A percentile compares a stretch with the other conserved stretches of the same genome.
These are phyloP conservation scores for Teunomyces kruisii DNA, from an alignment of 805 yeast genomes.

Conservation along the genomic window DNA sequence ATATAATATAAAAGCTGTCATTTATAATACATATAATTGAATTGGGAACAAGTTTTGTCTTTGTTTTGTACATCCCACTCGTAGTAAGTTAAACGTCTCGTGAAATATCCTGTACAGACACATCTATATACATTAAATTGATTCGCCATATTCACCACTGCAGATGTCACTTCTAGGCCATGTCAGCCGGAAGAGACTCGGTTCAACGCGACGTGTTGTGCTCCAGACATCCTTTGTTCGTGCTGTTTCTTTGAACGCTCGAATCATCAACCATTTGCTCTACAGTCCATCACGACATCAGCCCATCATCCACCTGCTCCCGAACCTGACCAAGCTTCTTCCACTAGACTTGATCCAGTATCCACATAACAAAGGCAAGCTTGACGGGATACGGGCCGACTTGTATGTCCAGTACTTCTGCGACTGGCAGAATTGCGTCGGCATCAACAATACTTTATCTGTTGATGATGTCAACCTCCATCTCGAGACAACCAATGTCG, in stretches of 20 bases:
- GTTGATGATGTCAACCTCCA: neutral
- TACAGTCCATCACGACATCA: constrained; percentile 2
- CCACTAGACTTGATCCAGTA: constrained; percentile 3
- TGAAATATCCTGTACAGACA: no score
- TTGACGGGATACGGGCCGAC: neutral
- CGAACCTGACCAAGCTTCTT: neutral
- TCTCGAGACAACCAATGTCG: neutral
- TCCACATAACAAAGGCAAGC: neutral
- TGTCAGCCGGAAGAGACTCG: neutral
- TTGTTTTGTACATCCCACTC: no score
- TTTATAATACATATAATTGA: constrained; percentile 2
- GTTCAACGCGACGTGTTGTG: neutral
- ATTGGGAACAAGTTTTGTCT: neutral
- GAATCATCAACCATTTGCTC: constrained; percentile 1
- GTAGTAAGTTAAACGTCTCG: no score
- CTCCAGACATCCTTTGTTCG: neutral
- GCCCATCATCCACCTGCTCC: neutral
- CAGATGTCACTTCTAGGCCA: neutral
- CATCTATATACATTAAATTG: no score
- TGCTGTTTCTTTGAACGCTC: neutral
- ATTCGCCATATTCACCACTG: neutral
- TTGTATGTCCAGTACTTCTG: constrained; percentile 1
- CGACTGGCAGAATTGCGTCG: neutral
- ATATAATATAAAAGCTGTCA: constrained; percentile 4
- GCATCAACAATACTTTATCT: neutral